phyloP scores from a whole-genome alignment of 192 early-diverging fungal species.

The Entomortierella lignicola region DNA sequence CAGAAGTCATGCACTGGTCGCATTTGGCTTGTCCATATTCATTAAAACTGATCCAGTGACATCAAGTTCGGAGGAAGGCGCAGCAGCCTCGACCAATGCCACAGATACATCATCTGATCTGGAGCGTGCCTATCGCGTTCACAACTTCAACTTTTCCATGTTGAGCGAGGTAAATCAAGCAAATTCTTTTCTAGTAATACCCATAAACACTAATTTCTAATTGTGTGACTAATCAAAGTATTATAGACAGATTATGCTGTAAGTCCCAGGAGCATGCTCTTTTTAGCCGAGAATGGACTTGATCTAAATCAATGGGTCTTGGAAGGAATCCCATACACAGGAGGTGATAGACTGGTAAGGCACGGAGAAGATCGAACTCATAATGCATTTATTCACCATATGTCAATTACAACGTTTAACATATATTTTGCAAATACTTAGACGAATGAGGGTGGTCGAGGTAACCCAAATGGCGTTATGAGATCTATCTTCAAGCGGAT shows the following conservation, averaged over 20 bases:
- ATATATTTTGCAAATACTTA: constrained; percentile 3
- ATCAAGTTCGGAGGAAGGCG: background rate
- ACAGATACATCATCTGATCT: background rate
- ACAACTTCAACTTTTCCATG: constrained; percentile 70
- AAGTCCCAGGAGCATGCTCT: constrained; percentile 75
- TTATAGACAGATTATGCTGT: constrained; percentile 73
- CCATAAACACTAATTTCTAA: background rate
- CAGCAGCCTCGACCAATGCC: no score
- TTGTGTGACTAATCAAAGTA: background rate
- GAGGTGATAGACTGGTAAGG: constrained; percentile 62
- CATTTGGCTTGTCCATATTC: constrained; percentile 86
- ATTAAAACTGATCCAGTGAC: constrained; percentile 29
- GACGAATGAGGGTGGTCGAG: constrained; percentile 54
- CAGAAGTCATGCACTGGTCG: constrained; percentile 80
- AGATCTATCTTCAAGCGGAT: constrained; percentile 68
- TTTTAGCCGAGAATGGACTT: constrained; percentile 86
- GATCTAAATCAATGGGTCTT: constrained; percentile 84
- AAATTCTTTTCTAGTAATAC: background rate
- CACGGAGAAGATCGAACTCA: no score
- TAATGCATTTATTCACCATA: no score
- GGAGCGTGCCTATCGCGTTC: constrained; percentile 54
- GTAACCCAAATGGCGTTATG: constrained; percentile 57
- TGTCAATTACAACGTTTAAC: background rate
- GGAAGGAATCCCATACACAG: constrained; percentile 83
- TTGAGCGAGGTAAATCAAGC: constrained; percentile 41